Evolutionary conservation across 441 rosid genomes (phyloP), one percentile per base, ranked within the genome.

Genomic region (Croton laevigatus): DNA sequence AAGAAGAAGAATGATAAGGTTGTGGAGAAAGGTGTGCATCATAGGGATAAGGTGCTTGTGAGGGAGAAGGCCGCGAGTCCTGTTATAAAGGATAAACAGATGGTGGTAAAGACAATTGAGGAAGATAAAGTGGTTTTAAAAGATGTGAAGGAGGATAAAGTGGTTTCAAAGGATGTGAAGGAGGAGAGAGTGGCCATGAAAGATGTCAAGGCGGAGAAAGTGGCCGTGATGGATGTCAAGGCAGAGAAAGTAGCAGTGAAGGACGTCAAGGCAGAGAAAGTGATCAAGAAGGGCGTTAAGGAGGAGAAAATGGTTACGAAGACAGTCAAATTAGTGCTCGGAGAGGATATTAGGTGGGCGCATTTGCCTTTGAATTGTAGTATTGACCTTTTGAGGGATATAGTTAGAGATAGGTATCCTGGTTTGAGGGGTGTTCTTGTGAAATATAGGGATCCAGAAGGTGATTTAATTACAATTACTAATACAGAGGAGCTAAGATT

Each of bases 301-400:
- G 84, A 78, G 63, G 89, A 81, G 14, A 79, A 76, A 46, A 79
- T 66, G 6, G 55, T 87, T 59, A 76, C 89, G 20, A 87, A 85
- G 87, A 89, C 87, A 11, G 88, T 89, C 71, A 96, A 96, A 81
- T 77, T 96, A 76, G 95, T 96, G 45, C 81, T 86, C 55, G 97
- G 95, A 71, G 97, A 96, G 73, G 99, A 96, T 73, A 96, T 91
- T 62, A 87, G 99, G 75, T 83, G 87, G 84, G 97, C 97, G 16
- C 97, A 88, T 36, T 64, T 96, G 66, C 99, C 97, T 0, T 10
- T 76, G 62, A 87, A 85, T 73, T 93, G 97, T 68, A 87, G 73
- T 71, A 68, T 89, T 71, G 73, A 73, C 36, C 73, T 89, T 75
- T 77, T 89, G 76, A 85, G 94, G 79, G 99, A 96, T 59, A 81